Evolutionary conservation across 1,284 basidiomycete species (phyloP), one percentile per base, ranked within the genome.

Genomic region (Ceraceosorus guamensis): DNA sequence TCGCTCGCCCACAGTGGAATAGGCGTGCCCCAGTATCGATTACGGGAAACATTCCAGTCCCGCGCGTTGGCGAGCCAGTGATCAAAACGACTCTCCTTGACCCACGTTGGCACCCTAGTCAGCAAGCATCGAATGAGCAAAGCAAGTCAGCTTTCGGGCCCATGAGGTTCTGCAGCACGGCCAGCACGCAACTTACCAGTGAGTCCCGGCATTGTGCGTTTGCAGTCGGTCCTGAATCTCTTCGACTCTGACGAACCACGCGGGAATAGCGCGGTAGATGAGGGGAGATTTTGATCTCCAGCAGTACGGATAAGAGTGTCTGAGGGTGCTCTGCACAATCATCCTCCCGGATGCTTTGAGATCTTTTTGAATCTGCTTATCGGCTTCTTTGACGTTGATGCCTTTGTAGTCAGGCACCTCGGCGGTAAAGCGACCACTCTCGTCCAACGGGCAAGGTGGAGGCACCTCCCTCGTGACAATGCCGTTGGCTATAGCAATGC

Each of bases 1-100:
- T 93, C 90, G 70, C 88, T 92, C 34, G 82, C 90, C 95, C 95
- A 99, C 39, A 99, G 80, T 7, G 95, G 95, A 61, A 99, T 86
- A 6, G 95, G 95, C 6, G 93, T 98, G 46, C 93, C 95, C 93
- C 93, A 99, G 78, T 97, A 99, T 58, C 95, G 84, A 81, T 98
- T 98, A 63, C 95, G 83, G n/a, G 91, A 95, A 63, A 99, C 83
- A 77, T 97, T 98, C 95, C 95, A 99, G 76, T 99, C 95, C 35
- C 93, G 84, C 10, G 95, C 95, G 77, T 95, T 96, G 50, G 88
- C 86, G 57, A 99, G 81, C 95, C 95, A 99, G 77, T 89, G 93
- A 31, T 91, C 91, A 75, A 99, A 99, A 51, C 93, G 83, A 65
- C 87, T 85, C 60, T 97, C 92, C 8, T 91, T 89, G 50, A 98